phyloP scores from a whole-genome alignment of 179 eudicot species.

The Carnegiea gigantea region DNA sequence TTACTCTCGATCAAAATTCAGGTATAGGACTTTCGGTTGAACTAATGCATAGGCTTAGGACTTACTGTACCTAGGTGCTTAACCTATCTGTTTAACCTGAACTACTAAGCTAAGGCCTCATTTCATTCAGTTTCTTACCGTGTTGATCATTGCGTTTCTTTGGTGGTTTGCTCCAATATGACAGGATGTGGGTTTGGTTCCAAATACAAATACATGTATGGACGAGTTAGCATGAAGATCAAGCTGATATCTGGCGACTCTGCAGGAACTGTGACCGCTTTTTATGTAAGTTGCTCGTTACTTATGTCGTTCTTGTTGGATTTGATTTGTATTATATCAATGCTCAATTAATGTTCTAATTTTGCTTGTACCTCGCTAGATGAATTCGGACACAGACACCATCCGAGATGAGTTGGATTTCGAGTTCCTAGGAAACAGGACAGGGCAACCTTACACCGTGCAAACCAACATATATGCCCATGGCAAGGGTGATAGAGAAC shows the following conservation, averaged over 20 bases:
- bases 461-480: constrained; percentile 67
- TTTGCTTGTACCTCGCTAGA: constrained; percentile 25
- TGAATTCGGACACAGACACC: constrained; percentile 71
- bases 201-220: constrained; percentile 52
- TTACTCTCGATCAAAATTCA: constrained; percentile 54
- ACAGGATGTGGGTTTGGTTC: constrained; percentile 79
- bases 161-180: not conserved
- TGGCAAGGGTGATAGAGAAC: constrained; percentile 70
- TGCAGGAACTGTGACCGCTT: constrained; percentile 79
- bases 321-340: not conserved
- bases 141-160: not conserved
- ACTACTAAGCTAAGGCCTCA: not conserved
- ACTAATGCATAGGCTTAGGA: not conserved
- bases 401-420: constrained; percentile 70
- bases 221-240: constrained; percentile 70
- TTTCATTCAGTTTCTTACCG: not conserved
- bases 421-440: constrained; percentile 72
- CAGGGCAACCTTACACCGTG: constrained; percentile 74
- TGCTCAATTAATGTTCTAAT: not conserved
- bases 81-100: not conserved
- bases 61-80: not conserved
- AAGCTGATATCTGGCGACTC: constrained; percentile 72
- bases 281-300: constrained; percentile 40
- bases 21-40: constrained; percentile 28
- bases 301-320: not conserved